Conservation (phyloP, 140 eudicot species). For the Stevia rebaudiana region DNA sequence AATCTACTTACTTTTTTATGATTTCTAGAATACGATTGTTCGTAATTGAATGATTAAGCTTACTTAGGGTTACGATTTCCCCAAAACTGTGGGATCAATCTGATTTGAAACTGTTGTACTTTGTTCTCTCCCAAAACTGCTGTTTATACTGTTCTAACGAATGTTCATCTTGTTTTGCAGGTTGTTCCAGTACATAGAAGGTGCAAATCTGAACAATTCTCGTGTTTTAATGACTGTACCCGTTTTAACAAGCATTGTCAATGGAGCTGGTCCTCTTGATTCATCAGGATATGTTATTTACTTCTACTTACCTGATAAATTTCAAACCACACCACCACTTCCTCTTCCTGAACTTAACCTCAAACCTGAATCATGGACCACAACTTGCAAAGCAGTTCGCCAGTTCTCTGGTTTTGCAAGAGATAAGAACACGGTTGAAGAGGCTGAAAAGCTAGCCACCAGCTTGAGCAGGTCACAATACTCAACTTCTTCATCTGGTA, state of each 20-base stretch:
- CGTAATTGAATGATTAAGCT: neutral
- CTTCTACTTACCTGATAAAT: conserved; percentile 60
- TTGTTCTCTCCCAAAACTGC: neutral
- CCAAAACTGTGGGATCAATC: neutral
- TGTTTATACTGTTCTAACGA: neutral
- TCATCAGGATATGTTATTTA: conserved; percentile 61
- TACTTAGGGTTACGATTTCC: neutral
- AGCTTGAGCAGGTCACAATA: conserved; percentile 72
- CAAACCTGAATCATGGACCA: conserved; percentile 50
- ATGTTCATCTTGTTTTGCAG: conserved; percentile 26
- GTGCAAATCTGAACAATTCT: conserved; percentile 81
- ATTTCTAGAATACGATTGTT: neutral
- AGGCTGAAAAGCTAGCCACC: conserved; percentile 63
- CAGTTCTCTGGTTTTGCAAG: conserved; percentile 81
- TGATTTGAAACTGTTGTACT: neutral
- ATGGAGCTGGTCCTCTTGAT: conserved; percentile 72
- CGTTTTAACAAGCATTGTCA: conserved; percentile 67
- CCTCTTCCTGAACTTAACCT: conserved; percentile 87
- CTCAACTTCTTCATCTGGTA: conserved; percentile 49
- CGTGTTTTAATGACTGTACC: conserved; percentile 67
- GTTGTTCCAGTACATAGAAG: conserved; percentile 77
- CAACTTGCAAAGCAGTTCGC: conserved; percentile 69
- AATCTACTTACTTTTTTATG: neutral
- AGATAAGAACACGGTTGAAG: conserved; percentile 54
- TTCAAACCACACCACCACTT: conserved; percentile 65